phyloP scores from a whole-genome alignment of 495 filamentous ascomycete species.

The Cairneyella variabilis region DNA sequence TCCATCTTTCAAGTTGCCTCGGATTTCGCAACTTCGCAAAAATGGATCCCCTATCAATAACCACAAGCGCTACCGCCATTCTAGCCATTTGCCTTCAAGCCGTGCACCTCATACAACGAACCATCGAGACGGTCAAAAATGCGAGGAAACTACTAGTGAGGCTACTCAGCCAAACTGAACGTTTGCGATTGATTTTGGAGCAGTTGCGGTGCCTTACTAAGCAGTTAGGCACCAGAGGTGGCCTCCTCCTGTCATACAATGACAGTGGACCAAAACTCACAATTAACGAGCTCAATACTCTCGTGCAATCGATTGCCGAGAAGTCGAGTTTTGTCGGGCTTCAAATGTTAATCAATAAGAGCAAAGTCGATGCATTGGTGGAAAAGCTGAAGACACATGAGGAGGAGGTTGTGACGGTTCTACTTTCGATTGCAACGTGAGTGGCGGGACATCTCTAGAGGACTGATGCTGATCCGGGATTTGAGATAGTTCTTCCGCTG shows the following conservation, averaged over 20 bases:
- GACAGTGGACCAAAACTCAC: neutral
- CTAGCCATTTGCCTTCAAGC: neutral
- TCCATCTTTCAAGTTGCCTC: no score
- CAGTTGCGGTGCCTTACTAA: neutral
- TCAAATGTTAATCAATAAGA: slow-evolving; percentile 1
- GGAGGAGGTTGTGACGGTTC: neutral
- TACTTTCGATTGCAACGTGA: neutral
- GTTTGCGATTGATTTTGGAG: slow-evolving; percentile 1
- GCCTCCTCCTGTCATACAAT: neutral
- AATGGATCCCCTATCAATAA: slow-evolving; percentile 2
- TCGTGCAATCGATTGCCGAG: neutral
- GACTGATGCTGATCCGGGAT: neutral
- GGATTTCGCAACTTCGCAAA: no score
- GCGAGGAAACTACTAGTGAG: neutral
- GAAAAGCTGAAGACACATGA: neutral
- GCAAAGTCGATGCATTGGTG: neutral
- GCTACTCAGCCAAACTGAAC: slow-evolving; percentile 2
- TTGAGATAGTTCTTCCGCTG: neutral
- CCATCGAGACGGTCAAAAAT: slow-evolving; percentile 6
- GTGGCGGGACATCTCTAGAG: neutral
- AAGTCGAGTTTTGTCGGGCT: neutral
- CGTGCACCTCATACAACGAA: neutral
- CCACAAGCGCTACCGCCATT: neutral
- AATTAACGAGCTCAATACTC: neutral
- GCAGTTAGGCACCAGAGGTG: neutral